These are phyloP conservation scores for Macrocybe sp. DNA, from an alignment of 1,284 basidiomycete species.

Conservation along the genomic window DNA sequence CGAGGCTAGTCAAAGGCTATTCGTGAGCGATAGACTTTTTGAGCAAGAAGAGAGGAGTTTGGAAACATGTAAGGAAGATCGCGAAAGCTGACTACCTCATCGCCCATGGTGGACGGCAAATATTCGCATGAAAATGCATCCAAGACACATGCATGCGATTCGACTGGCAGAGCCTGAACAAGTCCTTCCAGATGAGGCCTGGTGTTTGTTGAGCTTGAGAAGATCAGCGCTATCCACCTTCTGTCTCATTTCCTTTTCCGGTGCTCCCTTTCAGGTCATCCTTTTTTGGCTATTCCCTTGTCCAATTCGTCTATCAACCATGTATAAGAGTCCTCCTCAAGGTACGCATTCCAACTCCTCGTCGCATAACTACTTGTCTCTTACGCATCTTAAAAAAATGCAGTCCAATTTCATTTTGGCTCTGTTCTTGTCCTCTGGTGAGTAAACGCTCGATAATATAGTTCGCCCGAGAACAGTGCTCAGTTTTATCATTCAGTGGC, in stretches of 20 bases:
- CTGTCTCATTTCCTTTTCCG: constrained; percentile 9
- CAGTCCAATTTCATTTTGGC: constrained; percentile 22
- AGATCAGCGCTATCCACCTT: not conserved
- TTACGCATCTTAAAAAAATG: constrained; percentile 16
- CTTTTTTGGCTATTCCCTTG: constrained; percentile 18
- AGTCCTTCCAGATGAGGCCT: too few species aligned
- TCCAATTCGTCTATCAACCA: constrained; percentile 4
- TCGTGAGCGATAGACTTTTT: too few species aligned
- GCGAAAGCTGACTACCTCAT: too few species aligned
- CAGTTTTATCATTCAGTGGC: not conserved
- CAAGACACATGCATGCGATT: too few species aligned
- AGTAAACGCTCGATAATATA: constrained; percentile 5
- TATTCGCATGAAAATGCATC: too few species aligned
- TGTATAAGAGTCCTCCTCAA: constrained; percentile 7
- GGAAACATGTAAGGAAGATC: too few species aligned
- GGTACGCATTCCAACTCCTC: not conserved
- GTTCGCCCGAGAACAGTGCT: not conserved
- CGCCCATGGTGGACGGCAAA: too few species aligned
- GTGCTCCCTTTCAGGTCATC: constrained; percentile 15
- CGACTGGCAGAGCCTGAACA: too few species aligned
- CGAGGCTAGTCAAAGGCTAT: too few species aligned
- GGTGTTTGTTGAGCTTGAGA: not conserved
- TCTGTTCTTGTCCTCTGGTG: constrained; percentile 22
- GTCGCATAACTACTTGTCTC: not conserved
- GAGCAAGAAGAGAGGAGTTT: too few species aligned